phyloP scores from a whole-genome alignment of 2,329 filamentous ascomycete species.

The Ceratocystis harringtonii region DNA sequence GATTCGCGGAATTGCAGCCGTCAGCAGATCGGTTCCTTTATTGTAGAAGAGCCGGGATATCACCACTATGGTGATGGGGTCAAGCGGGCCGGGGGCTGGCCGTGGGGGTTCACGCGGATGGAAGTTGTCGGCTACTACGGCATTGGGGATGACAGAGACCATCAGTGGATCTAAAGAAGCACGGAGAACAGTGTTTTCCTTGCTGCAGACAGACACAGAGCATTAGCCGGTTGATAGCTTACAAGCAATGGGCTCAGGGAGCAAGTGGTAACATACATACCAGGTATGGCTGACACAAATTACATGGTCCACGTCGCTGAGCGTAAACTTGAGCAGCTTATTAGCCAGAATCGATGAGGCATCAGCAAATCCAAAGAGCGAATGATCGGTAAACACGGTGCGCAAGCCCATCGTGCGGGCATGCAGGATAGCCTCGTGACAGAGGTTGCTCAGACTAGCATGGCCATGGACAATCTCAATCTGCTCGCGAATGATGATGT shows the following conservation, averaged over 20 bases:
- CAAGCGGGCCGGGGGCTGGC: slow-evolving; percentile 60
- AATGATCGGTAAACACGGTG: slow-evolving; percentile 95
- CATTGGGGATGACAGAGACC: slow-evolving; percentile 92
- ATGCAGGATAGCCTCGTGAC: slow-evolving; percentile 88
- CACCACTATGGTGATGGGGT: slow-evolving; percentile 89
- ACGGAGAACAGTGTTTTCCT: slow-evolving; percentile 91
- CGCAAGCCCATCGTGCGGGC: slow-evolving; percentile 89
- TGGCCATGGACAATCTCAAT: slow-evolving; percentile 99
- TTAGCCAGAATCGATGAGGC: slow-evolving; percentile 92
- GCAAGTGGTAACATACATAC: slow-evolving; percentile 32
- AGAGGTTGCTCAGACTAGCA: slow-evolving; percentile 79
- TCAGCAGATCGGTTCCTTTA: slow-evolving; percentile 94
- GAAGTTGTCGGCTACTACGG: slow-evolving; percentile 93
- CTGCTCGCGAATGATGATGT: slow-evolving; percentile 83
- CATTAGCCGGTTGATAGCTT: neutral
- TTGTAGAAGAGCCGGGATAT: slow-evolving; percentile 98
- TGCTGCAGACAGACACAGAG: slow-evolving; percentile 38
- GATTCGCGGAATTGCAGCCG: slow-evolving; percentile 86
- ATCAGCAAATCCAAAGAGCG: slow-evolving; percentile 92
- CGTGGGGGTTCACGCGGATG: slow-evolving; percentile 48
- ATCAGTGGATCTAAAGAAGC: slow-evolving; percentile 90
- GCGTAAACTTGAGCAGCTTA: slow-evolving; percentile 86
- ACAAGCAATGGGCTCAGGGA: neutral
- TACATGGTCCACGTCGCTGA: slow-evolving; percentile 95
- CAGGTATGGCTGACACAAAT: slow-evolving; percentile 98